Conservation (phyloP, 1,139 yeast species). For the Ashbya aceris region DNA sequence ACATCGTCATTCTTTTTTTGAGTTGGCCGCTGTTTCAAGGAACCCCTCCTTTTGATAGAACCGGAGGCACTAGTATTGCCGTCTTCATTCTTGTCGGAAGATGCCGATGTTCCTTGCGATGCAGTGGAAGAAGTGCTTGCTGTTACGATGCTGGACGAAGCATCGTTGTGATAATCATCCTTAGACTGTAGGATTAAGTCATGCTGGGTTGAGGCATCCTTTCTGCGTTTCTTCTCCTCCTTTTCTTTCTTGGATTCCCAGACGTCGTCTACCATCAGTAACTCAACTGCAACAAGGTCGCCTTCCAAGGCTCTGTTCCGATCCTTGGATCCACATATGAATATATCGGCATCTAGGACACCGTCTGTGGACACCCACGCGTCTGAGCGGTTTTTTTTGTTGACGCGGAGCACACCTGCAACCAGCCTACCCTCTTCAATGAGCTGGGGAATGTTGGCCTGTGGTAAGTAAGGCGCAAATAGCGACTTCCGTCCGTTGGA, state of each 20-base stretch:
- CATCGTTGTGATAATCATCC: conserved; percentile 60
- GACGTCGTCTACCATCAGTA: conserved; percentile 90
- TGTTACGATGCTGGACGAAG: conserved; percentile 41
- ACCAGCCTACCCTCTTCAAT: conserved; percentile 87
- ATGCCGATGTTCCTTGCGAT: conserved; percentile 11
- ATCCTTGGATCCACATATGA: conserved; percentile 97
- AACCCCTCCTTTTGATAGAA: conserved; percentile 71
- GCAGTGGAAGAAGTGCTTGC: conserved; percentile 21
- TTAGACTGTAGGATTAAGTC: conserved; percentile 33
- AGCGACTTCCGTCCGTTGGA: conserved; percentile 59
- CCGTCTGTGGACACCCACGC: conserved; percentile 98
- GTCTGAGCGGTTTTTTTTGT: conserved; percentile 91
- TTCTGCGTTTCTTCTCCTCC: conserved; percentile 92
- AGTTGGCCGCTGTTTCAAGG: conserved; percentile 92
- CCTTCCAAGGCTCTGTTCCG: conserved; percentile 97
- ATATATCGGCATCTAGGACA: conserved; percentile 87
- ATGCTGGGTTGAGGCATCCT: conserved; percentile 41
- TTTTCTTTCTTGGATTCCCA: conserved; percentile 96
- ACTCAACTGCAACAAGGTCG: conserved; percentile 89
- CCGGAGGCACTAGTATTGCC: conserved; percentile 19
- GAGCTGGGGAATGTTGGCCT: conserved; percentile 80
- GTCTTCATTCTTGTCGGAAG: conserved; percentile 17
- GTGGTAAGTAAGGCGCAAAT: conserved; percentile 94
- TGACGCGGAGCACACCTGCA: conserved; percentile 85
- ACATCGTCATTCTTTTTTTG: conserved; percentile 97